Percentiles rank a stretch among this genome's conserved stretches.
These are phyloP conservation scores for Ceratocystis cubensis DNA, from an alignment of 2,329 filamentous ascomycete species.

Conservation along the genomic window DNA sequence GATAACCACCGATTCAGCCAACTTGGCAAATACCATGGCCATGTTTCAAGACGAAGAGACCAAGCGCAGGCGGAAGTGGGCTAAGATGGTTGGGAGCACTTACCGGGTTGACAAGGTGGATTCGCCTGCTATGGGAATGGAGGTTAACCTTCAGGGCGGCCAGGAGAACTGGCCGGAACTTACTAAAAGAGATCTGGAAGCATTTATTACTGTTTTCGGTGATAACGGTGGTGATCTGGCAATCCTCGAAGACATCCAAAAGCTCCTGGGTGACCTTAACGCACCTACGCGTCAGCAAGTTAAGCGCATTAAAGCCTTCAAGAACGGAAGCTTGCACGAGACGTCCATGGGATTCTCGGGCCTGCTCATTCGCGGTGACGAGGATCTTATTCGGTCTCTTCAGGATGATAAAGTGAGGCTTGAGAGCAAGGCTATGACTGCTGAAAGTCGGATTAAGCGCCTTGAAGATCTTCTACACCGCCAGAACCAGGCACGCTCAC, in stretches of 20 bases:
- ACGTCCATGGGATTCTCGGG: conserved; percentile 77
- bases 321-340: conserved; percentile 90
- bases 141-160: conserved; percentile 72
- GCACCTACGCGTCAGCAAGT: conserved; percentile 75
- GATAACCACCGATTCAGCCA: conserved; percentile 74
- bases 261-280: conserved; percentile 66
- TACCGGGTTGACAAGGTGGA: conserved; percentile 56
- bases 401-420: conserved; percentile 69
- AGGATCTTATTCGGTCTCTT: conserved; percentile 64
- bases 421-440: conserved; percentile 64
- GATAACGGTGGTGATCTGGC: conserved; percentile 51
- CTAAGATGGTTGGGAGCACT: conserved; percentile 67
- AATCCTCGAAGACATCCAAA: conserved; percentile 58
- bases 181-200: conserved; percentile 60
- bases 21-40: conserved; percentile 83
- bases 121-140: conserved; percentile 59
- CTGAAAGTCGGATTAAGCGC: conserved; percentile 78
- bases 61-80: conserved; percentile 78
- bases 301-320: conserved; percentile 83
- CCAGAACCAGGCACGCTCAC: conserved; percentile 46
- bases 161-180: conserved; percentile 74
- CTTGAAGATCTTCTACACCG: conserved; percentile 86
- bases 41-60: conserved; percentile 86
- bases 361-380: conserved; percentile 72
- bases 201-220: conserved; percentile 56